These are phyloP conservation scores for Melampsora larici-populina DNA, from an alignment of 1,284 basidiomycete genomes.

Conservation along the genomic window DNA sequence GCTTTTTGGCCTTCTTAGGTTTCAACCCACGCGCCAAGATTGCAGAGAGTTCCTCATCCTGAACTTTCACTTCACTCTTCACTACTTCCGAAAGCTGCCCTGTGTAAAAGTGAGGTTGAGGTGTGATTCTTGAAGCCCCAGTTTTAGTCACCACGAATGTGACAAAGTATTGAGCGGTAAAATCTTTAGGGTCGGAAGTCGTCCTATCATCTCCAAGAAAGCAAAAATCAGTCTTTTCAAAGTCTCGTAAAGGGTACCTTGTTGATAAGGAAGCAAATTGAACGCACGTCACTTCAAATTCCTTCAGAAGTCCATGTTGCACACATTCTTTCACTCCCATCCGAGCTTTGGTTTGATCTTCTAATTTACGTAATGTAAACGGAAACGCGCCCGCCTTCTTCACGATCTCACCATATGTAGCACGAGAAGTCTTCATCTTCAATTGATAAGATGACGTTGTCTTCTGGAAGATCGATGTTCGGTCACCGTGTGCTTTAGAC, in stretches of 20 bases:
- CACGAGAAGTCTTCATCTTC: constrained; percentile 94
- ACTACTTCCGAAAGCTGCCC: constrained; percentile 92
- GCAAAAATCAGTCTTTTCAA: constrained; percentile 7
- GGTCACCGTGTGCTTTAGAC: constrained; percentile 80
- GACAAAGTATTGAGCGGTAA: constrained; percentile 49
- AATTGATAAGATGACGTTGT: constrained; percentile 82
- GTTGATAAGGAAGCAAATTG: neutral
- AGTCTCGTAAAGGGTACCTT: neutral
- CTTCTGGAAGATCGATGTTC: constrained; percentile 89
- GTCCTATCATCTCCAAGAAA: constrained; percentile 45
- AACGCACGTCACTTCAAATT: constrained; percentile 67
- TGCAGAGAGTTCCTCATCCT: constrained; percentile 78
- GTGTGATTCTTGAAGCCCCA: constrained; percentile 51
- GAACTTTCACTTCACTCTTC: constrained; percentile 80
- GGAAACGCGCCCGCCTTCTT: constrained; percentile 97
- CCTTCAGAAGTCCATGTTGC: constrained; percentile 82
- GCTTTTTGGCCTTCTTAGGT: constrained; percentile 86
- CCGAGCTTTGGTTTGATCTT: constrained; percentile 90
- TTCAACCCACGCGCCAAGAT: constrained; percentile 74
- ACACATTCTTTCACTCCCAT: constrained; percentile 95
- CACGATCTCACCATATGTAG: constrained; percentile 91
- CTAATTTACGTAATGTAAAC: constrained; percentile 88
- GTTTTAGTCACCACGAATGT: constrained; percentile 52
- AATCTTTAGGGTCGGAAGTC: constrained; percentile 46
- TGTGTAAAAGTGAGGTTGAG: constrained; percentile 77